These are phyloP conservation scores for Chlamydomonas incerta DNA, from an alignment of 139 green algal species.

Conservation along the genomic window DNA sequence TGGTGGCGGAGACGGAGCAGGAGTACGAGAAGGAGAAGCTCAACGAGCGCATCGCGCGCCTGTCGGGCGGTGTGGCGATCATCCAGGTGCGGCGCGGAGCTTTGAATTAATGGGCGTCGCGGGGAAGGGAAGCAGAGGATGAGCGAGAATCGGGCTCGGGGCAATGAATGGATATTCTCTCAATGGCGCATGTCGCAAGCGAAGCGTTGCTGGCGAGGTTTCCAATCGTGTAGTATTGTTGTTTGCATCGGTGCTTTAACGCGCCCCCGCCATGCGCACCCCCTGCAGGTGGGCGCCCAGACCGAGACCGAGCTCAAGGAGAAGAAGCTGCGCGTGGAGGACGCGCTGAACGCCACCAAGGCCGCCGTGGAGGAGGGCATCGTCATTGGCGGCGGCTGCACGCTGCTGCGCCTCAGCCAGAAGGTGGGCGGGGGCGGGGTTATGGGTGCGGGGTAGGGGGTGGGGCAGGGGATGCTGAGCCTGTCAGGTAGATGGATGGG, in stretches of 20 bases:
- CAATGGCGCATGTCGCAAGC: too few relatives aligned
- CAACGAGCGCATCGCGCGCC: conserved; percentile 97
- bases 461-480: too few relatives aligned
- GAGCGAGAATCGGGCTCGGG: too few relatives aligned
- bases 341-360: conserved; percentile 99
- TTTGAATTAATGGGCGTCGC: neutral
- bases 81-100: conserved; percentile 88
- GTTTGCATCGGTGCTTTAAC: too few relatives aligned
- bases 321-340: conserved; percentile 99
- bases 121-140: too few relatives aligned
- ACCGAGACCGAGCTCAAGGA: conserved; percentile 99
- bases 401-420: conserved; percentile 92
- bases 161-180: too few relatives aligned
- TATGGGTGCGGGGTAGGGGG: too few relatives aligned
- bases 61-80: conserved; percentile 97
- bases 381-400: conserved; percentile 98
- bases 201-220: too few relatives aligned
- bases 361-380: conserved; percentile 99
- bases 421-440: too few relatives aligned
- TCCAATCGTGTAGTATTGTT: too few relatives aligned
- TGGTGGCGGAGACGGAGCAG: conserved; percentile 85
- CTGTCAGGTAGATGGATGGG: too few relatives aligned
- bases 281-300: conserved; percentile 96
- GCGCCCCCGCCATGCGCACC: too few relatives aligned
- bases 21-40: conserved; percentile 99